Evolutionary conservation across 2,329 filamentous ascomycete species (phyloP), one percentile per base, ranked within the genome.

Genomic region (Ophiostoma piceae): DNA sequence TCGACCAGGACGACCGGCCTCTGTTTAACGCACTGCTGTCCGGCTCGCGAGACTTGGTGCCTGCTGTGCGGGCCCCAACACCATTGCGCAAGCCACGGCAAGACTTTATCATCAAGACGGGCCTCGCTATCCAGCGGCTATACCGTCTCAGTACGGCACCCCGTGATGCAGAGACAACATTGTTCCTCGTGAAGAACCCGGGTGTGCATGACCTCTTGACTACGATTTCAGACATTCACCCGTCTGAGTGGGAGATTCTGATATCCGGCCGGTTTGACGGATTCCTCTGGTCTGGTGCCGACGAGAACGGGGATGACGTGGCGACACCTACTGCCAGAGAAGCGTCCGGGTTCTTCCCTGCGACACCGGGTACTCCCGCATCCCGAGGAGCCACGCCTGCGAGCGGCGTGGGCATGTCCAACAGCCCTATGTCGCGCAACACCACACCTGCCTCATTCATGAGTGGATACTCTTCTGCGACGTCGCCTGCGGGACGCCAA

Each of bases 241-340:
- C 89, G 66, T 91, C 92, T n/a, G 94, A 98, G 79, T 98, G 94
- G 94, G 94, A 97, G 73, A 96, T 98, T 69, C 84, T 98, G 14
- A 92, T 90, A 4, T 97, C 94, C 0, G 94, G 94, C 37, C 90
- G 94, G 37, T 98, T 98, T 75, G 94, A 97, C 76, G 94, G 94
- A 3, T 98, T 98, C 80, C 84, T 97, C 26, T 96, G 94, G 88
- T 96, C 92, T 64, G 94, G 94, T 29, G 92, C 92, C 7, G 94
- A 97, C 68, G 94, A 96, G 66, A 77, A 75, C n/a, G 84, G 86
- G 35, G 68, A 67, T 54, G 76, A 78, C 35, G 73, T 75, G 39
- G 74, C 76, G 8, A 75, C 76, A 74, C 70, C 79, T 72, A 67
- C 79, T 74, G 75, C 78, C 68, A 83, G 84, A n/a, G 76, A 76